Percentiles rank a stretch among this genome's conserved stretches.
Conservation (phyloP, 148 eudicot genomes). For the Oxyria digyna region DNA sequence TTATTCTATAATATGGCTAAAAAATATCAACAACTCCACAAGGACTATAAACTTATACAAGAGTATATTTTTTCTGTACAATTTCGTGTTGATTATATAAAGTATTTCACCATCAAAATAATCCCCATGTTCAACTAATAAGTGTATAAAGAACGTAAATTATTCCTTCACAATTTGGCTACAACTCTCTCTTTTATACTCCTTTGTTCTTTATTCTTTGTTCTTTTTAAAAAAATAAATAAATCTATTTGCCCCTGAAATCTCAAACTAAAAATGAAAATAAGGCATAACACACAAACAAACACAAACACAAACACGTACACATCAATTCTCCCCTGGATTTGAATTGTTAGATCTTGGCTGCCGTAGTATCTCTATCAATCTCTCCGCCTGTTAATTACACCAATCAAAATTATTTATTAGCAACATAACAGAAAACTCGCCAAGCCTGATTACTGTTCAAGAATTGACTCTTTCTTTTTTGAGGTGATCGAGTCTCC, state of each 20-base stretch:
- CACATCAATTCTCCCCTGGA: background rate
- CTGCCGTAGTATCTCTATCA: background rate
- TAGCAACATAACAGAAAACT: too few relatives aligned
- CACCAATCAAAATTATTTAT: background rate
- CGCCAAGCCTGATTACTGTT: too few relatives aligned
- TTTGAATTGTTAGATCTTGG: background rate
- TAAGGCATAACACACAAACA: background rate
- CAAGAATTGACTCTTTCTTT: background rate
- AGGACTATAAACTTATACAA: background rate
- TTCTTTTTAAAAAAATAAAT: too few relatives aligned
- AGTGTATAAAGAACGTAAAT: too few relatives aligned
- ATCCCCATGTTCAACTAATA: too few relatives aligned
- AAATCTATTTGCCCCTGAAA: too few relatives aligned
- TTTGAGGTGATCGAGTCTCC: background rate
- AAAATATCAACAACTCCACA: background rate
- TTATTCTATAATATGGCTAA: background rate
- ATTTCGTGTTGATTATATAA: too few relatives aligned
- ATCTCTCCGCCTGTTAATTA: background rate
- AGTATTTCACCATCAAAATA: too few relatives aligned
- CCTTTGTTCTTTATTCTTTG: background rate
- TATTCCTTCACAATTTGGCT: background rate
- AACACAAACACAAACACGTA: background rate
- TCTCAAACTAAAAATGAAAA: background rate
- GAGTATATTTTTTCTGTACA: too few relatives aligned
- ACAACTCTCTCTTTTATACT: background rate